Evolutionary conservation across 176 grass and related monocot species (phyloP).

Genomic region (Pontederia paniculata): DNA sequence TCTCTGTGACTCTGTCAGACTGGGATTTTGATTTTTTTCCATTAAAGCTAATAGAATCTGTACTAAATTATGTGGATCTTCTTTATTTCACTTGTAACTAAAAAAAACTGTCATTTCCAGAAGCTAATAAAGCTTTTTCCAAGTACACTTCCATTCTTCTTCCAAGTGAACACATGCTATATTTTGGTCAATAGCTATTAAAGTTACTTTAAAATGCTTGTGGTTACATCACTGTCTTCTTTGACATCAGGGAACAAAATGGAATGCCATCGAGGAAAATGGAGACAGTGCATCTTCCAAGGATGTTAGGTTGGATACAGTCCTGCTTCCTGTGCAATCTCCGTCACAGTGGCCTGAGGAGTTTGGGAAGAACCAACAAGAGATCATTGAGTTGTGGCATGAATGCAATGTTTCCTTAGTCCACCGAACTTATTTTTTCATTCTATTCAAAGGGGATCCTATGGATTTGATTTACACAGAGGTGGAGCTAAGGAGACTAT

Average conservation of each 20-base stretch:
- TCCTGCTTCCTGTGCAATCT: constrained; percentile 18
- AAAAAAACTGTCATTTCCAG: too few relatives aligned
- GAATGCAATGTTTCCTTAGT: constrained; percentile 70
- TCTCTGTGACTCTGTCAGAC: too few relatives aligned
- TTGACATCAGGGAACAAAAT: constrained; percentile 4
- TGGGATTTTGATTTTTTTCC: too few relatives aligned
- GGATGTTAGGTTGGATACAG: constrained; percentile 17
- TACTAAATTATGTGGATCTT: too few relatives aligned
- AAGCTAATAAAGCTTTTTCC: too few relatives aligned
- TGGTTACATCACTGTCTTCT: neutral
- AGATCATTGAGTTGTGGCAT: constrained; percentile 83
- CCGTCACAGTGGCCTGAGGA: constrained; percentile 35
- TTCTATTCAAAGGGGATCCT: constrained; percentile 75
- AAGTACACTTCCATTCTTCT: too few relatives aligned
- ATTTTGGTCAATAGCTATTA: neutral
- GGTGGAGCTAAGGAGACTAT: constrained; percentile 74
- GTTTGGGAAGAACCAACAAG: constrained; percentile 59
- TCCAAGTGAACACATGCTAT: neutral
- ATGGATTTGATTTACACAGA: constrained; percentile 73
- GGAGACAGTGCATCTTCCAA: constrained; percentile 10
- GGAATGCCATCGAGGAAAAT: constrained; percentile 25
- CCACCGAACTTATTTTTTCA: constrained; percentile 82
- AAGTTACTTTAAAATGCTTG: neutral
- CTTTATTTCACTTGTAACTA: too few relatives aligned
- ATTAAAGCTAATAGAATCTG: too few relatives aligned